Evolutionary conservation across 352 stramenopile genomes (phyloP).

Genomic region (Globisporangium radiosum): DNA sequence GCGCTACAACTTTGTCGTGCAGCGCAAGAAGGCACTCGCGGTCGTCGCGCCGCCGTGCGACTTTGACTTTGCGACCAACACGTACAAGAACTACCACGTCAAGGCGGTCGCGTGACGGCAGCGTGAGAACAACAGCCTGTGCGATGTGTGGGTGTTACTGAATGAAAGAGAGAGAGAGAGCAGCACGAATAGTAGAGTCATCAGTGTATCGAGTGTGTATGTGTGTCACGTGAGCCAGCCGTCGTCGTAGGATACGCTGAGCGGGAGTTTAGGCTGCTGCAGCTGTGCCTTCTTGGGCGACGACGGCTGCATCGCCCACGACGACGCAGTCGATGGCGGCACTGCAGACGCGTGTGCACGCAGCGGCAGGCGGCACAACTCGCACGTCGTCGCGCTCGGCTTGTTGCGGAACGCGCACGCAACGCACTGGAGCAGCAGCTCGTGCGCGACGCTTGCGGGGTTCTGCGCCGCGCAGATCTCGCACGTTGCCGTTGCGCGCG

Average conservation of each 20-base stretch:
- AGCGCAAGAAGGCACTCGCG: slow-evolving; percentile 73
- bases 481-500: slow-evolving; percentile 29
- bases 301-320: neutral
- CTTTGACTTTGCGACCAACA: slow-evolving; percentile 75
- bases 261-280: slow-evolving; percentile 9
- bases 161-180: neutral
- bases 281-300: slow-evolving; percentile 10
- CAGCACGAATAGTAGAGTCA: no score
- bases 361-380: slow-evolving; percentile 51
- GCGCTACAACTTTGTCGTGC: slow-evolving; percentile 73
- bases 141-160: neutral
- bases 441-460: slow-evolving; percentile 39
- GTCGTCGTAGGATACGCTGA: slow-evolving; percentile 26
- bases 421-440: slow-evolving; percentile 50
- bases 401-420: slow-evolving; percentile 67
- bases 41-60: slow-evolving; percentile 61
- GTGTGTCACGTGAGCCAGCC: slow-evolving; percentile 16
- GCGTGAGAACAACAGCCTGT: no score
- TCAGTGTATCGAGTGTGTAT: no score
- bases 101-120: slow-evolving; percentile 9
- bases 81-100: slow-evolving; percentile 66
- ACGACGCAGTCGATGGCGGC: neutral
- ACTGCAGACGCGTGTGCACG: neutral
- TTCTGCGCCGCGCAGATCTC: slow-evolving; percentile 77
- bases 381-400: slow-evolving; percentile 27